These are phyloP conservation scores for Cubamyces sp. DNA, from an alignment of 768 basidiomycete species.

Conservation along the genomic window DNA sequence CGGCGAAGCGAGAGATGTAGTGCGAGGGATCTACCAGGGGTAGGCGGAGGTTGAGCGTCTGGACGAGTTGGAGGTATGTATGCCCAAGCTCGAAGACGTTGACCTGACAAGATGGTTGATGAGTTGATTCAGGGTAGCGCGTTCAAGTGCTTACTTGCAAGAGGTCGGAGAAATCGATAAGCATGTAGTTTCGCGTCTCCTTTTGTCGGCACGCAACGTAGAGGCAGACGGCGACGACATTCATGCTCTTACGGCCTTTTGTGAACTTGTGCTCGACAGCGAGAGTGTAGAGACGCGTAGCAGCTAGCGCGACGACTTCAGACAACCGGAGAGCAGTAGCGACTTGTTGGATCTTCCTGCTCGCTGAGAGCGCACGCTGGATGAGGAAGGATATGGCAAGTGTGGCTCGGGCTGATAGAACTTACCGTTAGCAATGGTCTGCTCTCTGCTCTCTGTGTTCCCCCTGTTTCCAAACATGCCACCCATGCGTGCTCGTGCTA, in stretches of 20 bases:
- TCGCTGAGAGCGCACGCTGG: slow-evolving; percentile 52
- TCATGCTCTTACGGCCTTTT: slow-evolving; percentile 88
- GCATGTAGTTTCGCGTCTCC: slow-evolving; percentile 92
- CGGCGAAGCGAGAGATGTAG: slow-evolving; percentile 94
- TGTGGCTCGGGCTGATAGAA: slow-evolving; percentile 1
- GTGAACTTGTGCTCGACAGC: slow-evolving; percentile 94
- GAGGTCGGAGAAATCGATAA: slow-evolving; percentile 98
- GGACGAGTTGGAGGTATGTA: slow-evolving; percentile 93
- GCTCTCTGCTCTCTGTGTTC: slow-evolving; percentile 82
- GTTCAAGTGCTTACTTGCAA: slow-evolving; percentile 63
- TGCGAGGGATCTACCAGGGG: slow-evolving; percentile 95
- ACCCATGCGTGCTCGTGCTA: slow-evolving; percentile 82
- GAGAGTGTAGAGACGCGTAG: slow-evolving; percentile 87
- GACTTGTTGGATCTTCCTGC: slow-evolving; percentile 81
- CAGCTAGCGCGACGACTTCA: slow-evolving; percentile 78
- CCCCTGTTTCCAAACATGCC: slow-evolving; percentile 84
- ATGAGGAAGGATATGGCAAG: neutral
- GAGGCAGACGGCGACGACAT: slow-evolving; percentile 94
- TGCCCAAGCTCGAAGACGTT: slow-evolving; percentile 98
- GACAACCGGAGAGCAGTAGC: slow-evolving; percentile 78
- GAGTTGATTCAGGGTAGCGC: neutral
- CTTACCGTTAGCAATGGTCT: slow-evolving; percentile 88
- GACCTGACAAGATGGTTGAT: slow-evolving; percentile 54
- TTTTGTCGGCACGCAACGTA: slow-evolving; percentile 93
- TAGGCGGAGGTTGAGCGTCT: slow-evolving; percentile 79